Evolutionary conservation across 2,329 filamentous ascomycete species (phyloP).

Genomic region (Drechslerella stenobrocha): DNA sequence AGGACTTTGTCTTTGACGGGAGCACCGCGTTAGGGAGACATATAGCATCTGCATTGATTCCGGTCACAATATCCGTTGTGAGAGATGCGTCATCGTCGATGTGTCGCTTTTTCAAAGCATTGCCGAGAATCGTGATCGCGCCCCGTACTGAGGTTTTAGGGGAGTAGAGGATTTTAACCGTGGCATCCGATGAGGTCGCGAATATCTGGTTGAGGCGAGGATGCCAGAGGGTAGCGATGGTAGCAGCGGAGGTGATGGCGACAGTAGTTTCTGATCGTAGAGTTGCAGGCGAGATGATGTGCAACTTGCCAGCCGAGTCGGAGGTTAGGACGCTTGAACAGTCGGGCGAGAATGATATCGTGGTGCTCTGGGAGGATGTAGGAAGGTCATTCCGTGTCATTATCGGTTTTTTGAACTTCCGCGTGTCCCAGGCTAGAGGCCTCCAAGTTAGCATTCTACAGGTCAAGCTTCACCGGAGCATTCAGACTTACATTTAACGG

Average conservation of each 20-base stretch:
- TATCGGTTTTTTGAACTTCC: slow-evolving; percentile 90
- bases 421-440: slow-evolving; percentile 75
- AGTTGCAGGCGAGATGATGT: slow-evolving; percentile 92
- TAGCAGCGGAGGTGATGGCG: slow-evolving; percentile 78
- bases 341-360: slow-evolving; percentile 86
- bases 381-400: slow-evolving; percentile 77
- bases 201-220: slow-evolving; percentile 93
- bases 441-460: slow-evolving; percentile 11
- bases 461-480: background rate
- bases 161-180: slow-evolving; percentile 88
- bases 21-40: slow-evolving; percentile 66
- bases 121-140: slow-evolving; percentile 85
- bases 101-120: slow-evolving; percentile 90
- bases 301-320: slow-evolving; percentile 79
- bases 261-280: slow-evolving; percentile 81
- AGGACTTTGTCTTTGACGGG: slow-evolving; percentile 26
- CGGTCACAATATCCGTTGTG: slow-evolving; percentile 58
- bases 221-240: slow-evolving; percentile 90
- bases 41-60: slow-evolving; percentile 81
- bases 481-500: slow-evolving; percentile 68
- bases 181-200: slow-evolving; percentile 86
- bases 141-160: slow-evolving; percentile 79
- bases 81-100: slow-evolving; percentile 88
- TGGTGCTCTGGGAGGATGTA: slow-evolving; percentile 78
- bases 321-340: slow-evolving; percentile 85